phyloP scores from a whole-genome alignment of 23 red algal species.

The Cyanidiococcus yangmingshanensis region DNA sequence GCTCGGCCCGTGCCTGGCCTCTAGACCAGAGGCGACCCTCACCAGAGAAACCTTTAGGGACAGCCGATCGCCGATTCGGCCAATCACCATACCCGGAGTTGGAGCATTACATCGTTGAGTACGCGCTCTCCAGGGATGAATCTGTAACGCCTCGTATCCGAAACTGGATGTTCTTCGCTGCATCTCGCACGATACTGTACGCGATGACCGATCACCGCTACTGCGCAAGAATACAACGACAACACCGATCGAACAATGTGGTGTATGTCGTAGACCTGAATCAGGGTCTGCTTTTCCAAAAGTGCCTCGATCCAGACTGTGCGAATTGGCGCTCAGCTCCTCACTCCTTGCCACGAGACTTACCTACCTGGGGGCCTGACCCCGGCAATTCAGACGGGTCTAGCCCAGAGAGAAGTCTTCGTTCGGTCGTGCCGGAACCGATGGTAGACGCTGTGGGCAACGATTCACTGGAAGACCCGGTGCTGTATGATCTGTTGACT shows the following conservation, averaged over 20 bases:
- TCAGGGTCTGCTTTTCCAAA: constrained; percentile 28
- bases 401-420: too few relatives aligned
- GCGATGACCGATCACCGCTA: constrained; percentile 54
- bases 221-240: constrained; percentile 51
- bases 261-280: constrained; percentile 48
- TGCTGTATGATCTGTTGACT: not conserved
- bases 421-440: too few relatives aligned
- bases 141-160: constrained; percentile 7
- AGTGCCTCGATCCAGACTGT: constrained; percentile 78
- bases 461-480: not conserved
- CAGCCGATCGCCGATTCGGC: not conserved
- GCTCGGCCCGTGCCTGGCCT: not conserved
- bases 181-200: constrained; percentile 28
- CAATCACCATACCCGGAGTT: not conserved
- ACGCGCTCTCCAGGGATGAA: not conserved
- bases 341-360: not conserved
- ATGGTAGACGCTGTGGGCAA: not conserved
- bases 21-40: not conserved
- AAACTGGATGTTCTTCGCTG: constrained; percentile 28
- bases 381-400: too few relatives aligned
- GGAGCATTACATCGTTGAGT: not conserved
- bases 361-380: too few relatives aligned
- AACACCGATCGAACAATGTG: constrained; percentile 71
- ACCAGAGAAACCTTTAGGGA: not conserved
- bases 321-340: not conserved